phyloP scores from a whole-genome alignment of 495 filamentous ascomycete genomes.

The Annulohypoxylon bovei region DNA sequence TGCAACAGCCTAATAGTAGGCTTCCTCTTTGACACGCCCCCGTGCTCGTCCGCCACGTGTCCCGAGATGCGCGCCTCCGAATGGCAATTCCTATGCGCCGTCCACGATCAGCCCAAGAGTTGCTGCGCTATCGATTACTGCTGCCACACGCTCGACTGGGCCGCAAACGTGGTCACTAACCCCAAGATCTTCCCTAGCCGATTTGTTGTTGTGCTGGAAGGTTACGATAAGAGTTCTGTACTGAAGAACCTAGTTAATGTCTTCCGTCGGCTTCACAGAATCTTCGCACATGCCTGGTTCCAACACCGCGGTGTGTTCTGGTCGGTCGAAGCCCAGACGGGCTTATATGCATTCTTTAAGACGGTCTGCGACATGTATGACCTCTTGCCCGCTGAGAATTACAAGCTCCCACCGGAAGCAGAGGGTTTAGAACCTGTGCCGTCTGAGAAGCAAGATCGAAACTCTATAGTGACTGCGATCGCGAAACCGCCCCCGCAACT shows the following conservation, averaged over 20 bases:
- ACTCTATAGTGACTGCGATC: conserved; percentile 50
- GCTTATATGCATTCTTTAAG: conserved; percentile 95
- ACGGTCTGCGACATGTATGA: conserved; percentile 91
- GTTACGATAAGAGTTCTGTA: conserved; percentile 69
- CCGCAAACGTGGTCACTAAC: conserved; percentile 86
- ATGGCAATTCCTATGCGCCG: conserved; percentile 99
- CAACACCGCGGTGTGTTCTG: conserved; percentile 96
- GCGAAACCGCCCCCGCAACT: conserved; percentile 60
- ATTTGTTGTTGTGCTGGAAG: conserved; percentile 70
- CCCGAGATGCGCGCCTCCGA: conserved; percentile 98
- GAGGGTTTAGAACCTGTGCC: conserved; percentile 71
- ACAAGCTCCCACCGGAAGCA: conserved; percentile 92
- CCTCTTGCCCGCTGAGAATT: conserved; percentile 90
- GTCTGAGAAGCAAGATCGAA: conserved; percentile 46
- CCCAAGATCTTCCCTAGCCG: conserved; percentile 92
- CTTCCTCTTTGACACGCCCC: conserved; percentile 87
- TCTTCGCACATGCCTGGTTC: conserved; percentile 99
- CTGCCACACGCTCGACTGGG: conserved; percentile 98
- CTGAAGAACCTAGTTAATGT: conserved; percentile 91
- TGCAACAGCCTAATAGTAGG: conserved; percentile 90
- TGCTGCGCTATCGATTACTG: conserved; percentile 99
- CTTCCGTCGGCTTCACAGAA: conserved; percentile 90
- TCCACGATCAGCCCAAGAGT: conserved; percentile 91
- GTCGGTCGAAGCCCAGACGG: conserved; percentile 87
- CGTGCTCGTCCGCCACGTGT: conserved; percentile 87